phyloP scores from a whole-genome alignment of 1,284 basidiomycete species.

The Tilletia walkeri region DNA sequence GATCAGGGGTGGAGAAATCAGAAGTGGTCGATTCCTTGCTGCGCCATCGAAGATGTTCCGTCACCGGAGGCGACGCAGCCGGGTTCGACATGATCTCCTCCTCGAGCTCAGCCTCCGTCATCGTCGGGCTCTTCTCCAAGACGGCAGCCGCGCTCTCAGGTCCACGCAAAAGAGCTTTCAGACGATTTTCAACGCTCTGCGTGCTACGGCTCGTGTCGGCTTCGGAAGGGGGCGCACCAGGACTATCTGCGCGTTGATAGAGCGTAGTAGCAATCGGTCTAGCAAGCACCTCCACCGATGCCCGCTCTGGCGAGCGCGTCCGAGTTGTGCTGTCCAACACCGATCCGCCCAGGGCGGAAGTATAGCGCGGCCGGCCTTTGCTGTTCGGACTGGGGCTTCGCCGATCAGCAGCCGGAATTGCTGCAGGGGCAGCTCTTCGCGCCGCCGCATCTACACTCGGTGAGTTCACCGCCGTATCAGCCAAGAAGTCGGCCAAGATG shows the following conservation, averaged over 20 bases:
- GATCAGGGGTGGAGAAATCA: background rate
- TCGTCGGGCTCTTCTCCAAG: background rate
- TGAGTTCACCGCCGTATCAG: no score
- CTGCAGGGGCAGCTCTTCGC: background rate
- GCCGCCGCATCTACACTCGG: background rate
- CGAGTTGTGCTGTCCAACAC: conserved; percentile 22
- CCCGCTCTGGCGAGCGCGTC: conserved; percentile 7
- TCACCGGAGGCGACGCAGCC: background rate
- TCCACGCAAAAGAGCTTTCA: conserved; percentile 33
- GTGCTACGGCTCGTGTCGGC: conserved; percentile 16
- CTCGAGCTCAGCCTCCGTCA: background rate
- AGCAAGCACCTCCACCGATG: background rate
- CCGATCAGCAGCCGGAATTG: conserved; percentile 17
- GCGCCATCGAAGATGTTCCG: conserved; percentile 13
- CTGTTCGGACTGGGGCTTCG: conserved; percentile 30
- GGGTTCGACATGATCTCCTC: background rate
- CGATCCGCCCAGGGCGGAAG: conserved; percentile 41
- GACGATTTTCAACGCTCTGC: conserved; percentile 35
- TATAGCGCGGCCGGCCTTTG: conserved; percentile 39
- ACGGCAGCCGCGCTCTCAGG: conserved; percentile 4
- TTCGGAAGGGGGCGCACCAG: conserved; percentile 7
- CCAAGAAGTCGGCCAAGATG: background rate
- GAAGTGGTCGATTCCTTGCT: conserved; percentile 14
- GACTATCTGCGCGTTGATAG: background rate
- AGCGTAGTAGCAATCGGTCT: background rate